Conservation (phyloP, 2,329 filamentous ascomycete genomes). For the Apiospora rasikravindrae region DNA sequence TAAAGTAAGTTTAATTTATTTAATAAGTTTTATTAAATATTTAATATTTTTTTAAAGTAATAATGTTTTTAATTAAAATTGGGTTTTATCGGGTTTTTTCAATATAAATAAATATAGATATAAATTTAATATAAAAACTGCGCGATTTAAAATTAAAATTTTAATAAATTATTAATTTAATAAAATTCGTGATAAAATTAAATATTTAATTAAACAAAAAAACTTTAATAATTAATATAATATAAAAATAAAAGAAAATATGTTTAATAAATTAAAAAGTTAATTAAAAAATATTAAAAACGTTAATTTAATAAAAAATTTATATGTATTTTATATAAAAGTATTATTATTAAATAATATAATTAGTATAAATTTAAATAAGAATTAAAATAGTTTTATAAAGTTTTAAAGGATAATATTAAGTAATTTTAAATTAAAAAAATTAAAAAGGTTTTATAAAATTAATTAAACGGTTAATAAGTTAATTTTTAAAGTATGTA, state of each 20-base stretch:
- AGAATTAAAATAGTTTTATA: neutral
- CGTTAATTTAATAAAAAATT: no score
- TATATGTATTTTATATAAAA: neutral
- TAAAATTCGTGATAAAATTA: neutral
- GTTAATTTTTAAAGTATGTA: no score
- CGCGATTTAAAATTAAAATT: neutral
- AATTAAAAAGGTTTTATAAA: neutral
- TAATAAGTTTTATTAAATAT: neutral
- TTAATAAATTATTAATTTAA: neutral
- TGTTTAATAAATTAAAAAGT: neutral
- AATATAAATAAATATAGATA: neutral
- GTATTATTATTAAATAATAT: neutral
- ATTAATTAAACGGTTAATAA: neutral
- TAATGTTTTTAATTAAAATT: neutral
- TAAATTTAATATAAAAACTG: neutral
- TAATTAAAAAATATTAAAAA: constrained; percentile 8
- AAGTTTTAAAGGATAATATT: neutral
- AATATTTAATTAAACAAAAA: neutral
- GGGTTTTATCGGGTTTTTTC: neutral
- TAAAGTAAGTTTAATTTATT: neutral
- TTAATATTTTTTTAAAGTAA: neutral
- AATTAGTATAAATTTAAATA: neutral
- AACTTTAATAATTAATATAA: neutral
- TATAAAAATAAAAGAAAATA: neutral
- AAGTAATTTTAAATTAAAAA: neutral